Base-by-base conservation (phyloP, 441 rosid species). In the Jatropha multifida region DNA sequence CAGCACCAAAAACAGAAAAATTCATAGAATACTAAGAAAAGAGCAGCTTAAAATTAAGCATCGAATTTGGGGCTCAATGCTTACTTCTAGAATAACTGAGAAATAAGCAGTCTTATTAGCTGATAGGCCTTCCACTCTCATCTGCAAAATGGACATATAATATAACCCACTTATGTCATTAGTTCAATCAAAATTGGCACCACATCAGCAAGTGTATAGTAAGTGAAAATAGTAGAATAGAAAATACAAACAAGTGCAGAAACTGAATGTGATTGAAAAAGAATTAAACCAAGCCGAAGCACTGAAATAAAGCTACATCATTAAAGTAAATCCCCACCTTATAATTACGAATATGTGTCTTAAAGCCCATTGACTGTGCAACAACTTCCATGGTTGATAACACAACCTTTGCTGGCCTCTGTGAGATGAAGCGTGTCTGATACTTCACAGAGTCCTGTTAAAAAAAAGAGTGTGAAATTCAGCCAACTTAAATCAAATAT, bases 351-450 rank as follows among this genome's bases (percentile, higher is more conserved):
- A 95, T 95, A 67, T 95, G 99, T 0, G 99, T 95, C 86, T 95
- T 95, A 74, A 86, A 95, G 15, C 99, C 98, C 99, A 95, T 93
- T 72, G 99, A 95, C 74, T 93, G 99, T 13, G 98, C 92, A 79
- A 95, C 97, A 66, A 95, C 98, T 90, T 95, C 99, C 97, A 95
- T 92, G 81, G 90, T 95, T 65, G 97, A 92, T 62, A 95, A 86
- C 62, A 88, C 92, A 75, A 95, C 98, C 65, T 81, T 89, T 80
- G 95, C 95, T 66, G 98, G 98, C 87, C 82, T 93, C 75, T 84
- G 92, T 23, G 98, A 88, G 71, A 95, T 83, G 83, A 95, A 95
- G 68, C 97, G 86, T 60, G 99, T 96, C 78, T 90, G 94, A 83
- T 90, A 82, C 83, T 86, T 92, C 87, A 90, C 74, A 51, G 92